These are phyloP conservation scores for Ceratonia siliqua DNA, from an alignment of 306 rosid genomes.

Conservation along the genomic window DNA sequence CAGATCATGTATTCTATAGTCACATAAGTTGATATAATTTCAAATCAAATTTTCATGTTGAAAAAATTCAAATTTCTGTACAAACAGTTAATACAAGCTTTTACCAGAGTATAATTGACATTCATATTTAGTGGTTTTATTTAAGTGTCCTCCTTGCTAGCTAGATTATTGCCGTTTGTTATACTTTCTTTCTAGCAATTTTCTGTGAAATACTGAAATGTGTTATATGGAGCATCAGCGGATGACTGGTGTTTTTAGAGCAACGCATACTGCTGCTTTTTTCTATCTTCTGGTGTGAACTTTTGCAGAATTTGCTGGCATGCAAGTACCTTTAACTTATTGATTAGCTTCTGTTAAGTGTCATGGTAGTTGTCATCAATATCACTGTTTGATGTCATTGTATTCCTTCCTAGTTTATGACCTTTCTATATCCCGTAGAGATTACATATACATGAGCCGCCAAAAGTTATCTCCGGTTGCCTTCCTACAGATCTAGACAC, in stretches of 20 bases:
- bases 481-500: neutral
- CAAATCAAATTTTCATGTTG: slow-evolving; percentile 30
- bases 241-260: neutral
- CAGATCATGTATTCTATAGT: slow-evolving; percentile 50
- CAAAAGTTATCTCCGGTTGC: neutral
- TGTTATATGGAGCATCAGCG: slow-evolving; percentile 13
- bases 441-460: neutral
- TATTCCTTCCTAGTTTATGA: neutral
- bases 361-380: neutral
- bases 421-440: neutral
- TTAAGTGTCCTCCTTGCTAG: slow-evolving; percentile 11
- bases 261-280: neutral
- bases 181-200: slow-evolving; percentile 12
- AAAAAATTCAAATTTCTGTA: slow-evolving; percentile 38
- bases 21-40: slow-evolving; percentile 30
- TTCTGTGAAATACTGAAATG: neutral
- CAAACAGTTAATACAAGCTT: slow-evolving; percentile 38
- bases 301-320: neutral
- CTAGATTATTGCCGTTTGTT: slow-evolving; percentile 14
- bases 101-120: slow-evolving; percentile 31
- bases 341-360: neutral
- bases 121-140: slow-evolving; percentile 26
- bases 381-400: neutral
- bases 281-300: neutral
- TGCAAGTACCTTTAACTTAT: neutral